Conservation (phyloP, 2,329 filamentous ascomycete species). For the Didymella sp. region DNA sequence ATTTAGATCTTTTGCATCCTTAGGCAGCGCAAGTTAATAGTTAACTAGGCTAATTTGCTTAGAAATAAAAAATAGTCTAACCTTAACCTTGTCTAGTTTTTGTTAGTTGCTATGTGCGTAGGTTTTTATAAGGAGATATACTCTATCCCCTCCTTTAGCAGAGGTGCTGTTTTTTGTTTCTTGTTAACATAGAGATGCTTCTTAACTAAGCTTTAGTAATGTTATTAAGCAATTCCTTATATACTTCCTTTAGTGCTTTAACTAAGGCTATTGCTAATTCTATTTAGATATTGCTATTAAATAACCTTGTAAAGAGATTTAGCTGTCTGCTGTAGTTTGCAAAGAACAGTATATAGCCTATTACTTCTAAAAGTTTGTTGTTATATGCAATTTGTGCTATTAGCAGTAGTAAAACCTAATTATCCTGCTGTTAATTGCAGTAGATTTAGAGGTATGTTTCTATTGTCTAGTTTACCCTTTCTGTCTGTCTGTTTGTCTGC, state of each 20-base stretch:
- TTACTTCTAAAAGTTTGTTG: too few relatives aligned
- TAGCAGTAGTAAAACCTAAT: too few relatives aligned
- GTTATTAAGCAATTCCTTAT: conserved; percentile 2
- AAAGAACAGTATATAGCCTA: neutral
- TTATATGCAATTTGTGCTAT: too few relatives aligned
- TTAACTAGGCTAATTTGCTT: too few relatives aligned
- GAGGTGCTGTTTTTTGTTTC: neutral
- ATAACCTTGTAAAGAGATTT: neutral
- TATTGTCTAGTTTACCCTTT: too few relatives aligned
- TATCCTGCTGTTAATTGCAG: too few relatives aligned
- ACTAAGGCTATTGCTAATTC: conserved; percentile 1
- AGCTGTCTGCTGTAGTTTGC: neutral
- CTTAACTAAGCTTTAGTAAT: conserved; percentile 4
- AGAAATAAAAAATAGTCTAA: neutral
- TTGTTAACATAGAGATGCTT: neutral
- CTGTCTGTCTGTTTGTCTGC: too few relatives aligned
- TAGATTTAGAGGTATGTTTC: too few relatives aligned
- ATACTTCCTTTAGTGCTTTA: neutral
- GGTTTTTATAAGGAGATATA: neutral
- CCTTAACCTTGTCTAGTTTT: neutral
- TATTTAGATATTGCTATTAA: too few relatives aligned
- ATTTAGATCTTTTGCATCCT: too few relatives aligned
- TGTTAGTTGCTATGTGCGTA: neutral
- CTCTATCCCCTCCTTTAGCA: neutral
- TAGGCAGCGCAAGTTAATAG: too few relatives aligned